Evolutionary conservation across 2,329 filamentous ascomycete species (phyloP).

Genomic region (Paecilomyces fulvus): DNA sequence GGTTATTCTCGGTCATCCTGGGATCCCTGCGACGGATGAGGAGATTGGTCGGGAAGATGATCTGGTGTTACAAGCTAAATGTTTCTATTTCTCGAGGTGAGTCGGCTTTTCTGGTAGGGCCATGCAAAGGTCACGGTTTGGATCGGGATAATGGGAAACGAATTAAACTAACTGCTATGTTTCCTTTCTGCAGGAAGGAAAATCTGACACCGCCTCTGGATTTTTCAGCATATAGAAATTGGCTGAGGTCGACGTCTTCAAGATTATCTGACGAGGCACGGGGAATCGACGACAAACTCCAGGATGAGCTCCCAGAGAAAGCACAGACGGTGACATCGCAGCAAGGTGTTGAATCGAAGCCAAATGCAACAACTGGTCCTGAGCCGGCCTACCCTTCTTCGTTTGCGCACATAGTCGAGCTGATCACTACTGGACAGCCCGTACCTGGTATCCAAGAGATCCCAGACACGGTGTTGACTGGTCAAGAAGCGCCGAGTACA

Average conservation of each 20-base stretch:
- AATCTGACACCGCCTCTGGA: slow-evolving; percentile 44
- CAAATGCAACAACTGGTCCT: slow-evolving; percentile 35
- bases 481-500: slow-evolving; percentile 53
- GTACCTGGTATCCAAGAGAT: slow-evolving; percentile 85
- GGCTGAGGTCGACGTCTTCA: slow-evolving; percentile 35
- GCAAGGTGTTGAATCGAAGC: slow-evolving; percentile 2
- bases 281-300: slow-evolving; percentile 1
- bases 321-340: slow-evolving; percentile 5
- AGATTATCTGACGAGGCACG: not conserved
- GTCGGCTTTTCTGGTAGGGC: slow-evolving; percentile 5
- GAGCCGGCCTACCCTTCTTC: slow-evolving; percentile 64
- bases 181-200: slow-evolving; percentile 23
- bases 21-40: slow-evolving; percentile 27
- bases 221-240: slow-evolving; percentile 59
- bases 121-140: not conserved
- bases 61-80: slow-evolving; percentile 38
- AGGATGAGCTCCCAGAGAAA: slow-evolving; percentile 3
- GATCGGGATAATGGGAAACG: not conserved
- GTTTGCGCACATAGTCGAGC: slow-evolving; percentile 77
- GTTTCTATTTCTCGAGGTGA: slow-evolving; percentile 41
- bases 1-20: slow-evolving; percentile 36
- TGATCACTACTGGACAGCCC: slow-evolving; percentile 72
- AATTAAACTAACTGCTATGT: not conserved
- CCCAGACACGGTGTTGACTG: slow-evolving; percentile 66
- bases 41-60: slow-evolving; percentile 33